These are phyloP conservation scores for Wickerhamiella kurtzmanii DNA, from an alignment of 805 yeast genomes.

Conservation along the genomic window DNA sequence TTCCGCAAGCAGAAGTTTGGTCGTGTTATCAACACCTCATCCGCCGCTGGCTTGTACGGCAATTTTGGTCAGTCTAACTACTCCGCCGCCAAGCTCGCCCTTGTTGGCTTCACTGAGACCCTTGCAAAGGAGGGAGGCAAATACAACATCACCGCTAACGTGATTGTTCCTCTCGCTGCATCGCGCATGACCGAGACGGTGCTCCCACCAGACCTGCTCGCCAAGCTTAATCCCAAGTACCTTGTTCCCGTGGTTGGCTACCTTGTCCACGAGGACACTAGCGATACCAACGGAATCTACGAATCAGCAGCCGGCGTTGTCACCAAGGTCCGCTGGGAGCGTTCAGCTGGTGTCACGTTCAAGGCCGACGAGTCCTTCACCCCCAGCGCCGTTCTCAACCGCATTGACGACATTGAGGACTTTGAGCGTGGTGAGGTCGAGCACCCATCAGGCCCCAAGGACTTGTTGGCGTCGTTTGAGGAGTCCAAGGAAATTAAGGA, in stretches of 20 bases:
- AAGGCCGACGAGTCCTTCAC: constrained; percentile 66
- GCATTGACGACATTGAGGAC: constrained; percentile 48
- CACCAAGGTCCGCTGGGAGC: constrained; percentile 89
- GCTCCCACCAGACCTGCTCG: constrained; percentile 72
- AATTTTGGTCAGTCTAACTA: constrained; percentile 95
- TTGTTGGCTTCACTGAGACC: constrained; percentile 86
- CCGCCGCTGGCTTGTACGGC: constrained; percentile 95
- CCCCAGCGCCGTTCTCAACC: constrained; percentile 67
- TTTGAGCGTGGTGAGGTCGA: constrained; percentile 45
- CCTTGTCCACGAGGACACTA: constrained; percentile 51
- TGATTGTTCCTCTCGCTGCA: constrained; percentile 89
- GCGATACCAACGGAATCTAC: constrained; percentile 60
- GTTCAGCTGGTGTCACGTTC: constrained; percentile 75
- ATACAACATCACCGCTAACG: constrained; percentile 71
- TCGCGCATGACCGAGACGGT: constrained; percentile 92
- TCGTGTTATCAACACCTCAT: constrained; percentile 81
- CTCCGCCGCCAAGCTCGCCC: constrained; percentile 81
- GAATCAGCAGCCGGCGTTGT: constrained; percentile 92
- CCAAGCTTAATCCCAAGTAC: constrained; percentile 70
- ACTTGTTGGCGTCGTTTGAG: constrained; percentile 49
- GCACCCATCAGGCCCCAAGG: constrained; percentile 61
- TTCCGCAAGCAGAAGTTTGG: constrained; percentile 78
- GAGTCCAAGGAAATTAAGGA: constrained; percentile 40
- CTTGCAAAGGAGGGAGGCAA: constrained; percentile 86
- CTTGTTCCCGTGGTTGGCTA: constrained; percentile 84